Percentiles rank a stretch among this genome's conserved stretches.
These are phyloP conservation scores for Aspergillus japonicus DNA, from an alignment of 2,329 filamentous ascomycete species.

Conservation along the genomic window DNA sequence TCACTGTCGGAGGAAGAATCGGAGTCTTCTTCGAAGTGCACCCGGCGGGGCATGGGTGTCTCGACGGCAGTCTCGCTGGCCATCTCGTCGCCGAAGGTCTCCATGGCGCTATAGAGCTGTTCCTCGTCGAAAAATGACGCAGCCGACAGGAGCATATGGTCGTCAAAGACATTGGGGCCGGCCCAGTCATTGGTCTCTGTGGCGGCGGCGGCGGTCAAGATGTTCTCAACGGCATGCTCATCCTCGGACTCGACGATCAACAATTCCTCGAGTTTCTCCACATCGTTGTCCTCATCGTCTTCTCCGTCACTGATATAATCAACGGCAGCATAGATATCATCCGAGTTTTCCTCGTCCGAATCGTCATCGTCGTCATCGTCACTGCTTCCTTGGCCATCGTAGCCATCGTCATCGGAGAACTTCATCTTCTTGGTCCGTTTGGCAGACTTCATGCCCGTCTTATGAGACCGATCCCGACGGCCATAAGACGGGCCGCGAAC, in stretches of 20 bases:
- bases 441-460: slow-evolving; percentile 40
- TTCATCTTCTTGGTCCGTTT: slow-evolving; percentile 37
- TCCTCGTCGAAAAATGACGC: slow-evolving; percentile 47
- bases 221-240: slow-evolving; percentile 27
- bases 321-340: slow-evolving; percentile 73
- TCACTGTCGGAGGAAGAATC: slow-evolving; percentile 63
- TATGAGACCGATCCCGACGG: slow-evolving; percentile 34
- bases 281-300: slow-evolving; percentile 75
- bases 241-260: slow-evolving; percentile 59
- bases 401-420: slow-evolving; percentile 35
- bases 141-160: slow-evolving; percentile 41
- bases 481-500: slow-evolving; percentile 45
- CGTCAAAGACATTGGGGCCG: slow-evolving; percentile 51
- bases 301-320: slow-evolving; percentile 78
- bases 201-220: slow-evolving; percentile 26
- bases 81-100: slow-evolving; percentile 38
- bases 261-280: slow-evolving; percentile 74
- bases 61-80: slow-evolving; percentile 39
- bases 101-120: slow-evolving; percentile 41
- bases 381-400: slow-evolving; percentile 31
- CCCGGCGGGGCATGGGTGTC: slow-evolving; percentile 57
- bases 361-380: slow-evolving; percentile 34
- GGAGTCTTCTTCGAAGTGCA: slow-evolving; percentile 66
- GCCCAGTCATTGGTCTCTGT: slow-evolving; percentile 48
- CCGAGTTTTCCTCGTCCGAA: slow-evolving; percentile 48